Evolutionary conservation across 2,329 filamentous ascomycete genomes (phyloP), one percentile per base, ranked within the genome.

Genomic region (Alternaria ventricosa): DNA sequence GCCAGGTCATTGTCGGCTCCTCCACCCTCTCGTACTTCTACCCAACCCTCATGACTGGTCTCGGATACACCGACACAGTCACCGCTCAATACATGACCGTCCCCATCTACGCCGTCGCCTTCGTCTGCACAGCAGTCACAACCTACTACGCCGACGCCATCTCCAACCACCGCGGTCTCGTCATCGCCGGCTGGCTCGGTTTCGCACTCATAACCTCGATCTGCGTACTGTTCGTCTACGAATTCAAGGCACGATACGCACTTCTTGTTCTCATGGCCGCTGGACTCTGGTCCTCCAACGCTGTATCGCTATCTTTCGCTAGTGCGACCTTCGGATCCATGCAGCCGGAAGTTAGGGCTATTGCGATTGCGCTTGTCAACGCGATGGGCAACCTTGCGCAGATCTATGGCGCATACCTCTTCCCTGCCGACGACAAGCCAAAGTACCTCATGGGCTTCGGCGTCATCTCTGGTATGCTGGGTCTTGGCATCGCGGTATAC

Each of bases 211-310:
- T 81, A 53, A 81, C 79, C 15, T 77, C 77, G 4, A 78, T 83
- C 63, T 67, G 78, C 56, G 78, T 82, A 12, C 81, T 81, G 64
- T 68, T 69, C 7, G 74, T 87, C 4, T 86, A 86, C 73, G 76
- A 85, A 71, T 85, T 83, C 73, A 84, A 79, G 1, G 86, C 84
- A 1, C 81, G 86, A 6, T 88, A 88, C 65, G 84, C 80, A 0
- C 78, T 88, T 1, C 80, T 88, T 0, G 84, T 87, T 2, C 78
- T 88, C 59, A 86, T 87, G 84, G 85, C 85, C 0, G 82, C 84
- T 1, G 86, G 85, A 0, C 78, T 88, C 0, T 87, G 85, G 86
- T 79, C 84, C 0, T 82, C 83, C 2, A 87, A 88, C 68, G 85
- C 82, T 1, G 79, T 85, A 3, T 80, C 83, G 0, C 78, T 88